A percentile compares a stretch with the other conserved stretches of the same genome.
phyloP scores from a whole-genome alignment of 1,284 basidiomycete species.

The Austropuccinia psidii region DNA sequence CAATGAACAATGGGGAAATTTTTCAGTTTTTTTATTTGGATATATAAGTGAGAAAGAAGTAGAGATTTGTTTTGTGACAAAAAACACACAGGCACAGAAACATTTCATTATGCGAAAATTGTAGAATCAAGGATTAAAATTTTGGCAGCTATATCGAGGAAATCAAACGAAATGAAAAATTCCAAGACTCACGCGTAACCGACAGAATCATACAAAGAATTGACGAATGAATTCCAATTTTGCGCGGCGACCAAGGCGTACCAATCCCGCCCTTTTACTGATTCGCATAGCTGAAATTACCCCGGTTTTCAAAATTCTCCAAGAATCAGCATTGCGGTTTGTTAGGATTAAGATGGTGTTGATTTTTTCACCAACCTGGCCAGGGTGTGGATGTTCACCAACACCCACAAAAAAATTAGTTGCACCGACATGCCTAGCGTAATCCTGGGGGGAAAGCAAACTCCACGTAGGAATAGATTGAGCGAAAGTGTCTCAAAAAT shows the following conservation, averaged over 20 bases:
- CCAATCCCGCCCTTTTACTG: conserved; percentile 31
- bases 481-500: background rate
- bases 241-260: conserved; percentile 34
- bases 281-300: conserved; percentile 12
- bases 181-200: conserved; percentile 33
- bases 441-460: conserved; percentile 16
- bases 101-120: background rate
- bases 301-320: background rate
- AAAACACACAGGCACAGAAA: too few species aligned
- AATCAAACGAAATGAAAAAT: background rate
- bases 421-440: conserved; percentile 29
- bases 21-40: background rate
- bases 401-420: conserved; percentile 27
- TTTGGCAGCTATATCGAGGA: background rate
- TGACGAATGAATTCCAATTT: conserved; percentile 37
- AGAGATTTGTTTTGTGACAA: background rate
- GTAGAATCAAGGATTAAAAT: background rate
- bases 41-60: too few species aligned
- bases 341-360: too few species aligned
- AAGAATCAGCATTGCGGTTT: background rate
- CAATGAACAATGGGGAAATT: too few species aligned
- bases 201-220: conserved; percentile 27
- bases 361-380: conserved; percentile 15
- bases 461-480: too few species aligned
- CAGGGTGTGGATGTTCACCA: conserved; percentile 32